A percentile compares a stretch with the other conserved stretches of the same genome.
phyloP scores from a whole-genome alignment of 2,329 filamentous ascomycete genomes.

The Helminthosporium solani region DNA sequence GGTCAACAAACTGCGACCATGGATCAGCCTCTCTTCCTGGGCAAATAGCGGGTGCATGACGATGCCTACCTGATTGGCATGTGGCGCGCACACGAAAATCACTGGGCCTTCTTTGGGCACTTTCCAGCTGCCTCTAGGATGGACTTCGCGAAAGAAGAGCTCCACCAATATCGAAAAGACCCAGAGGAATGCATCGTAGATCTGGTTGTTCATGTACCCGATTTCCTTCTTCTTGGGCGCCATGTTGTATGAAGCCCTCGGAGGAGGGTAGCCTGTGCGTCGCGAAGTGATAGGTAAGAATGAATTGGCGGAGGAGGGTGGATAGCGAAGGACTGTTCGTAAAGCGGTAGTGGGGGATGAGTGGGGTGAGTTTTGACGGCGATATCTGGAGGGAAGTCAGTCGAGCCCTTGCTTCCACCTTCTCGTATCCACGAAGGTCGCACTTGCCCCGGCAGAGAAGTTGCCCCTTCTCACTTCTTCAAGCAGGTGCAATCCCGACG shows the following conservation, averaged over 20 bases:
- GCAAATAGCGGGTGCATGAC: too few species aligned
- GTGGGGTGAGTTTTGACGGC: background rate
- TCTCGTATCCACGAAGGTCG: background rate
- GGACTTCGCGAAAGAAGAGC: slow-evolving; percentile 96
- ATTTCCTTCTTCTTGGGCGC: slow-evolving; percentile 34
- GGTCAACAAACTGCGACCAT: slow-evolving; percentile 80
- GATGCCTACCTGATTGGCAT: slow-evolving; percentile 70
- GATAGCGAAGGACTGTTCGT: background rate
- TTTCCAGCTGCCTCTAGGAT: slow-evolving; percentile 92
- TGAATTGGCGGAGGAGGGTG: background rate
- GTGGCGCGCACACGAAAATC: slow-evolving; percentile 93
- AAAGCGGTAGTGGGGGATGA: background rate
- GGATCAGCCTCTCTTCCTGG: slow-evolving; percentile 9
- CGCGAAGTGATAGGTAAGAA: background rate
- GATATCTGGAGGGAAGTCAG: too few species aligned
- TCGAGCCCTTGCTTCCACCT: background rate
- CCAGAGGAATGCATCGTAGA: slow-evolving; percentile 78
- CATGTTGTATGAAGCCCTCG: slow-evolving; percentile 18
- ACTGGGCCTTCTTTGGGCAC: slow-evolving; percentile 85
- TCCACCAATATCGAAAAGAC: slow-evolving; percentile 81
- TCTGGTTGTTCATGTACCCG: slow-evolving; percentile 65
- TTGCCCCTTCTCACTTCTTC: too few species aligned
- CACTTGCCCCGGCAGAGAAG: too few species aligned
- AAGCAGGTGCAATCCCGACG: background rate
- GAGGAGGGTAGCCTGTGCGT: slow-evolving; percentile 11